Evolutionary conservation across 2,329 filamentous ascomycete genomes (phyloP), one percentile per base, ranked within the genome.

Genomic region (Trichoderma pleuroti): DNA sequence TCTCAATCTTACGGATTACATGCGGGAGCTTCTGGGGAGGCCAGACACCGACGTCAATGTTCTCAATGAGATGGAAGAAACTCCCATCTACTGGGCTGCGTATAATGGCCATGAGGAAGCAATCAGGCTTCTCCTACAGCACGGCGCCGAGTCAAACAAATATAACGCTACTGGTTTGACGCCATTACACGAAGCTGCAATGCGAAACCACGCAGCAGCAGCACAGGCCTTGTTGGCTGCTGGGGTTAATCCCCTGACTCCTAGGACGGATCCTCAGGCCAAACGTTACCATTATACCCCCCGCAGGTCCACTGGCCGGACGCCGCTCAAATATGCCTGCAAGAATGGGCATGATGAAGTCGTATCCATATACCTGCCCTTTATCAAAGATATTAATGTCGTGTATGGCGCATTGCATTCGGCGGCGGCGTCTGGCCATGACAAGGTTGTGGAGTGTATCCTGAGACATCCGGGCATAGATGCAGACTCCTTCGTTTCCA

Each of bases 121-220:
- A 42, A 1, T 62, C 12, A 42, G n/a, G 21, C 34, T 62, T 62
- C 59, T 62, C 24, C 32, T 62, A n/a, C 34, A 62, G 30, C 11
- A 62, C 21, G 32, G 59, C 16, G 59, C 59, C 59, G 59, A 62
- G 11, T n/a, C 32, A 62, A 62, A 62, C 12, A 62, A 39, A 6
- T 39, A 62, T n/a, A 62, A 26, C 59, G n/a, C 24, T 28, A 62
- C 21, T 9, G 81, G 81, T 0, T 57, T 75, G 1, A 80, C 73
- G n/a, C 78, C 82, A 3, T 68, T 84, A 2, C 79, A 83, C 64
- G 8, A 72, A 32, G 81, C 82, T 6, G 80, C 80, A 6, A 72
- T 5, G 4, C 74, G 72, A 12, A 81, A 81, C 49, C 76, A 79
- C 68, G 63, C 72, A 4, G 72, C 72, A 11, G 76, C 76, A 32